These are phyloP conservation scores for Entamoeba invadens DNA, from an alignment of 208 protist genomes.

Conservation along the genomic window DNA sequence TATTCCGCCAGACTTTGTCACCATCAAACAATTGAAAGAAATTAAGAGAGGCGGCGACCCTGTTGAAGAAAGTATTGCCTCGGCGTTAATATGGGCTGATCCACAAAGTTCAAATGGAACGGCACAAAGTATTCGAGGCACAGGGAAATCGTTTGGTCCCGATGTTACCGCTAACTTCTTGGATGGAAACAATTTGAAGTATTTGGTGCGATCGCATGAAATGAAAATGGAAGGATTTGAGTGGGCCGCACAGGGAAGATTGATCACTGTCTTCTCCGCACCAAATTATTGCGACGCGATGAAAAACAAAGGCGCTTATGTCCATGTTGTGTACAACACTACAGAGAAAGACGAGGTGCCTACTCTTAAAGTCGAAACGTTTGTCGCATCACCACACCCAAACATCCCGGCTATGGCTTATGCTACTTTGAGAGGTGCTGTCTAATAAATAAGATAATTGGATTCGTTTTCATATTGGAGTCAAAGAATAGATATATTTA, in stretches of 20 bases:
- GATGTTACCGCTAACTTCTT: background rate
- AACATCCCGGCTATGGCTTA: background rate
- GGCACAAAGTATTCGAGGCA: background rate
- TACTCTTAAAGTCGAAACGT: background rate
- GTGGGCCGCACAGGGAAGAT: background rate
- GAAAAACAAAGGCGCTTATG: background rate
- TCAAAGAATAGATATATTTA: too few relatives aligned
- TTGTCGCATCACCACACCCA: background rate
- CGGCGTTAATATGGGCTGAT: slow-evolving; percentile 1
- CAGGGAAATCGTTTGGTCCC: background rate
- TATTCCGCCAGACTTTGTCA: slow-evolving; percentile 12
- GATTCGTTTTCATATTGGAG: too few relatives aligned
- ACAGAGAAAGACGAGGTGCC: background rate
- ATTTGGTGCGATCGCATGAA: background rate
- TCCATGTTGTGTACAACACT: background rate
- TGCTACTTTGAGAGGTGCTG: background rate
- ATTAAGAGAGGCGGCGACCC: background rate
- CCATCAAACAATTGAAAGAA: slow-evolving; percentile 15
- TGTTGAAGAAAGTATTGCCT: background rate
- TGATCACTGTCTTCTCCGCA: slow-evolving; percentile 2
- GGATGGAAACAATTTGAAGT: background rate
- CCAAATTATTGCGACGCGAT: background rate
- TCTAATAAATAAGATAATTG: background rate
- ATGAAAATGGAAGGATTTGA: background rate
- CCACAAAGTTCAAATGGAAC: background rate